These are phyloP conservation scores for Epichloe festucae DNA, from an alignment of 2,329 filamentous ascomycete genomes.

Conservation along the genomic window DNA sequence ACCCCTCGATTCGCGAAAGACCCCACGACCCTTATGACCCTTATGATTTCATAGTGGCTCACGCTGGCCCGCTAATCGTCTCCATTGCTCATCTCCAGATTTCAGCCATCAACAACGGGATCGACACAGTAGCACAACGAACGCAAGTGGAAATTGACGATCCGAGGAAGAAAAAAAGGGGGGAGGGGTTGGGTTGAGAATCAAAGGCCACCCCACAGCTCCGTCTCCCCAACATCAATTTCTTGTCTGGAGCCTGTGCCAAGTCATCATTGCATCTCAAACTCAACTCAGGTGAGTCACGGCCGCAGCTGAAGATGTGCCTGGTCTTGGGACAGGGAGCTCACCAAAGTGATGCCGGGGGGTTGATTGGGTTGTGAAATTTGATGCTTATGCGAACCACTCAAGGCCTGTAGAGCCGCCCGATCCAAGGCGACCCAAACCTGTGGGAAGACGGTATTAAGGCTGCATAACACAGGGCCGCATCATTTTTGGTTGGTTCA, in stretches of 20 bases:
- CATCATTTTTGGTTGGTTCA: not conserved
- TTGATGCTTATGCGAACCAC: not conserved
- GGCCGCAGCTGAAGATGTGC: not conserved
- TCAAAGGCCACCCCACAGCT: too few relatives aligned
- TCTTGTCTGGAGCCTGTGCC: not conserved
- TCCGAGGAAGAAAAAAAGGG: too few relatives aligned
- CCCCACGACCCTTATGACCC: conserved; percentile 1
- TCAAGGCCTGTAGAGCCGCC: not conserved
- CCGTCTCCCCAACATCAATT: too few relatives aligned
- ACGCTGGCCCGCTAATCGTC: conserved; percentile 1
- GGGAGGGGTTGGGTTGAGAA: too few relatives aligned
- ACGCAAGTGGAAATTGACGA: not conserved
- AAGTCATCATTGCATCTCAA: not conserved
- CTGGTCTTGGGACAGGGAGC: not conserved
- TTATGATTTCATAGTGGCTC: conserved; percentile 5
- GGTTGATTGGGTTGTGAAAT: not conserved
- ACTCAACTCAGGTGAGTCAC: not conserved
- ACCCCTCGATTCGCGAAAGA: not conserved
- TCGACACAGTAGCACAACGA: not conserved
- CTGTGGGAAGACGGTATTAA: conserved; percentile 1
- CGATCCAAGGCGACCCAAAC: not conserved
- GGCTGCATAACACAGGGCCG: conserved; percentile 3
- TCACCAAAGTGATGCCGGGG: not conserved
- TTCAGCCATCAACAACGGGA: too few relatives aligned
- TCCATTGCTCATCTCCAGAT: conserved; percentile 4